Conservation (phyloP, 2,329 filamentous ascomycete species). For the Coniochaeta sp. region DNA sequence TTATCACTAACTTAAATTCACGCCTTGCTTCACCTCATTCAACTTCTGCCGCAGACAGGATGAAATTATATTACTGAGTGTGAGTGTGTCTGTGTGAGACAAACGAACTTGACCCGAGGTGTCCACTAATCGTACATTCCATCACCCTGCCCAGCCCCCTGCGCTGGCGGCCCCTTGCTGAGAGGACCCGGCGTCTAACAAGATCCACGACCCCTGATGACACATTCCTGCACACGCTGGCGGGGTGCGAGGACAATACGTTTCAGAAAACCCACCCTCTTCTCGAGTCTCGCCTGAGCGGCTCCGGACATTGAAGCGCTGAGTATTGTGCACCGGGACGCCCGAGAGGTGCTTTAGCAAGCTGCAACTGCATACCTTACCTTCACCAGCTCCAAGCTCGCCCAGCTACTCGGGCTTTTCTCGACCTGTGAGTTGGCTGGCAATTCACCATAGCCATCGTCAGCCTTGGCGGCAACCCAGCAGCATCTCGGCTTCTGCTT, state of each 20-base stretch:
- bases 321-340: neutral
- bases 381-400: too few species aligned
- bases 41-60: neutral
- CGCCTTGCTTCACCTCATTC: neutral
- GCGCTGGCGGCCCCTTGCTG: neutral
- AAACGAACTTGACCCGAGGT: neutral
- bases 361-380: neutral
- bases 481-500: neutral
- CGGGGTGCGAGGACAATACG: slow-evolving; percentile 2
- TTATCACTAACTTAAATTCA: neutral
- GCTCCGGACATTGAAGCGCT: neutral
- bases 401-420: too few species aligned
- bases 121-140: neutral
- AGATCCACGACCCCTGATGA: slow-evolving; percentile 1
- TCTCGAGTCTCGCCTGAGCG: neutral
- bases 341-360: neutral
- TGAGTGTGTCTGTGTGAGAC: neutral
- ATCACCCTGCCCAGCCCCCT: neutral
- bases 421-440: neutral
- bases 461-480: neutral
- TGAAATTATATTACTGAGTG: neutral
- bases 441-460: neutral
- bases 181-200: neutral
- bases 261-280: slow-evolving; percentile 1
- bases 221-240: slow-evolving; percentile 1